Evolutionary conservation across 2,329 filamentous ascomycete genomes (phyloP).

Genomic region (Trichoderma cornu-damae): DNA sequence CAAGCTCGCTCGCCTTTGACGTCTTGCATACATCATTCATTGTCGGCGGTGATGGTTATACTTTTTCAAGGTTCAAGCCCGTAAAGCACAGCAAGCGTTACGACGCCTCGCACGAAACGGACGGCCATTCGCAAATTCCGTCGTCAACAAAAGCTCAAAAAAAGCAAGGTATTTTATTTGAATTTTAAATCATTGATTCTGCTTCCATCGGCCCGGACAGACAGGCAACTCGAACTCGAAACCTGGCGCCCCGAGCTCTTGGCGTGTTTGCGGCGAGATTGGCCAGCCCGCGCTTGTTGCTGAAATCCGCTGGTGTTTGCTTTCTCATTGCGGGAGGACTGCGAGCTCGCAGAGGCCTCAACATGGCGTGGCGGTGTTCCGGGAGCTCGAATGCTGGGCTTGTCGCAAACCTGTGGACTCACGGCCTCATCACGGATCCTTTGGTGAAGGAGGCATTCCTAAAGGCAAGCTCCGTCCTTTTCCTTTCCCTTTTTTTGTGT

Average conservation of each 20-base stretch:
- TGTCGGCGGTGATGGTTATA: neutral
- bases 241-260: conserved; percentile 5
- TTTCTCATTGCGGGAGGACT: neutral
- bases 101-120: no score
- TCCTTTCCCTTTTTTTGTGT: no score
- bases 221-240: no score
- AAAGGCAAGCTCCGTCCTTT: conserved; percentile 47
- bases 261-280: neutral
- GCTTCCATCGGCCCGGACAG: neutral
- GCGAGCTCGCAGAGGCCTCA: conserved; percentile 22
- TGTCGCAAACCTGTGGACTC: conserved; percentile 68
- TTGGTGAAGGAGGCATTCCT: conserved; percentile 76
- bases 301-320: neutral
- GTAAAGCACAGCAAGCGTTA: no score
- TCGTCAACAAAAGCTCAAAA: no score
- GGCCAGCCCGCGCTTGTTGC: neutral
- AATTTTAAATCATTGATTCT: neutral
- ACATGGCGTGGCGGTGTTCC: conserved; percentile 88
- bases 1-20: conserved; percentile 2
- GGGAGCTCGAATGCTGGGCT: conserved; percentile 69
- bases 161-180: no score
- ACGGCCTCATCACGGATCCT: conserved; percentile 66
- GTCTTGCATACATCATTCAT: conserved; percentile 16
- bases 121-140: no score
- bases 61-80: neutral